phyloP scores from a whole-genome alignment of 1,284 basidiomycete species.

The Rhodotorula glutinis region DNA sequence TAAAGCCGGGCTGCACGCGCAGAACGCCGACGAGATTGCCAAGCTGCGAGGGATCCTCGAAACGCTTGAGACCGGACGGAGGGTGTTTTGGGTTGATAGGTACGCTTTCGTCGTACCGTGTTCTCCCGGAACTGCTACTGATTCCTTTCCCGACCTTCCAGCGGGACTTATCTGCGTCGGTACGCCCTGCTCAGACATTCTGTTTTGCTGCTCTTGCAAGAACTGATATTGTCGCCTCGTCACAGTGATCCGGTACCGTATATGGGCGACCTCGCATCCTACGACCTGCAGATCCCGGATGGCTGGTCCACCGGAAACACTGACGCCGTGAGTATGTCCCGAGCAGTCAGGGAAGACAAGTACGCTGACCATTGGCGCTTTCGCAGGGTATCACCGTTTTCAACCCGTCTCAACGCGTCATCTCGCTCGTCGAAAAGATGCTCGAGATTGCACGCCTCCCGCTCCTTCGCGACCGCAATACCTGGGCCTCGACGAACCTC shows the following conservation, averaged over 20 bases:
- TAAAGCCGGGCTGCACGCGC: not conserved
- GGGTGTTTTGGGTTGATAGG: constrained; percentile 26
- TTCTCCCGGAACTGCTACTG: not conserved
- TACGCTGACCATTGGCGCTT: not conserved
- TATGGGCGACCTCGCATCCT: constrained; percentile 19
- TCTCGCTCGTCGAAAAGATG: constrained; percentile 21
- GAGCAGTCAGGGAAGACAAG: not conserved
- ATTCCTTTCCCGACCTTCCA: not conserved
- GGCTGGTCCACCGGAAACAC: constrained; percentile 16
- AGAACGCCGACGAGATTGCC: constrained; percentile 14
- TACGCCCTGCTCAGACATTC: not conserved
- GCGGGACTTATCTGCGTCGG: constrained; percentile 24
- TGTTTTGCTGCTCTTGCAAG: not conserved
- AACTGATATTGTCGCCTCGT: too few species aligned
- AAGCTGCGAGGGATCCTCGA: constrained; percentile 20
- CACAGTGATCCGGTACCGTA: constrained; percentile 23
- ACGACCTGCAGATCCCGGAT: constrained; percentile 30
- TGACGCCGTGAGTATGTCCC: constrained; percentile 13
- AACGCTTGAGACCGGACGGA: constrained; percentile 22
- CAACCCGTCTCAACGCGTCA: constrained; percentile 24
- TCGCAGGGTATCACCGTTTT: constrained; percentile 26
- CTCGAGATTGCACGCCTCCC: constrained; percentile 11
- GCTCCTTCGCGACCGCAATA: not conserved
- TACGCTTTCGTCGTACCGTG: not conserved
- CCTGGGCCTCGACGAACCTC: constrained; percentile 29